Base-by-base conservation (phyloP, 768 basidiomycete genomes). In the Fomitopsis pulvina region DNA sequence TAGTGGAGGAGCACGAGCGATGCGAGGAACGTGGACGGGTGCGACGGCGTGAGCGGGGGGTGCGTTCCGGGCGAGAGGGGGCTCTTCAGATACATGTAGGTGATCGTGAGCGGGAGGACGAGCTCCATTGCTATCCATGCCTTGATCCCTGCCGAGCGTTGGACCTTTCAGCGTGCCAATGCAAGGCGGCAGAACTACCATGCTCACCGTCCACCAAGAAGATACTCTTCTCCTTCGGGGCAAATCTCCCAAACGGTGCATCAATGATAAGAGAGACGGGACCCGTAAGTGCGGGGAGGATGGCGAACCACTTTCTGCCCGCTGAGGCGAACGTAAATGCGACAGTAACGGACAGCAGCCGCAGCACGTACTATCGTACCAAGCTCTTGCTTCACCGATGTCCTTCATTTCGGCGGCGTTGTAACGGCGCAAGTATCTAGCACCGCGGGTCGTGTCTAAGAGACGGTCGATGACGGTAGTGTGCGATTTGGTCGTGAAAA, bases 51-150 rank as follows among this genome's bases (percentile, higher is more conserved):
- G 28, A 52, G 58, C 52, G 52, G 59, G 38, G 55, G 48, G 3
- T 62, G 58, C 2, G 65, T 45, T 22, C 69, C 61, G 16, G 59
- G 50, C 0, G 76, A 72, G 39, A 80, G 70, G 0, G 82, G 81
- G 0, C 76, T 72, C 2, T 68, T 66, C 24, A 71, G 54, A 63
- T 80, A 75, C 0, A 74, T 64, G 59, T 72, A 64, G n/a, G 77
- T 22, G 63, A 89, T 83, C 14, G 65, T 55, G 30, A 73, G 25
- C 1, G 85, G 85, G 0, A 86, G 74, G 20, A 83, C 70, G 29
- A 85, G 66, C 58, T 90, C 87, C 88, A 90, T 89, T 49, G 75
- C 8, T 12, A 89, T 87, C 87, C 87, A 91, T n/a, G 85, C 55
- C 51, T 61, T 68, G 51, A 74, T 66, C 21, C 72, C 73, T 65